Evolutionary conservation across 2,329 filamentous ascomycete genomes (phyloP), one percentile per base, ranked within the genome.

Genomic region (Alternaria viburni): DNA sequence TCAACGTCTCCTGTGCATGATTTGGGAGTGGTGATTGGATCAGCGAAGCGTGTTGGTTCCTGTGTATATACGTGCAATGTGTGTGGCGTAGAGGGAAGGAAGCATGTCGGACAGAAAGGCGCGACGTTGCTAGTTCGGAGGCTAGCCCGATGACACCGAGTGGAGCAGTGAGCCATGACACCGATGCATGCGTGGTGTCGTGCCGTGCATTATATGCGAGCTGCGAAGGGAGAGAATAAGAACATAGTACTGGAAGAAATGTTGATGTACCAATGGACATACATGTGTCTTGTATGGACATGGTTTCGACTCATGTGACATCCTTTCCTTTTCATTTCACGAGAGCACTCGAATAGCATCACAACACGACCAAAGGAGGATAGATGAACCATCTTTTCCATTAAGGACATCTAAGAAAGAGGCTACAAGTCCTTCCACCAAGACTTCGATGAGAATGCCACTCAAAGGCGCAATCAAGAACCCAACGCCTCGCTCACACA

Each of bases 401-500:
- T n/a, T 12, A 8, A 52, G 49, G 30, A 52, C 23, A 23, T 52
- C 13, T 36, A 41, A 49, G 12, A 32, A 41, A 41, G 5, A 52
- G 30, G 8, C 49, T 36, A 23, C 19, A 36, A 25, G 30, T 25
- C 49, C 36, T n/a, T 25, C 49, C 32, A 21, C 30, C 23, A 36
- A 5, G 28, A 36, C 32, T 52, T 52, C 36, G 49, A 41, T 36
- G 36, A 11, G 8, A 52, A 52, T 15, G 9, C 49, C 49, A 0
- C 19, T 13, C 13, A 1, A 41, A 25, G 30, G 28, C 49, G 19
- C 49, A 23, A 17, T 41, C 19, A 52, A 41, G 15, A 41, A 52
- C 30, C 30, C 28, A 52, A 52, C 49, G 49, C 49, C 49, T 52
- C 49, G 49, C 49, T 52, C 49, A 41, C 49, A 36, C 49, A 21